Base-by-base conservation (phyloP, 371 early-diverging fungal species). In the Choanephora cucurbitarum region DNA sequence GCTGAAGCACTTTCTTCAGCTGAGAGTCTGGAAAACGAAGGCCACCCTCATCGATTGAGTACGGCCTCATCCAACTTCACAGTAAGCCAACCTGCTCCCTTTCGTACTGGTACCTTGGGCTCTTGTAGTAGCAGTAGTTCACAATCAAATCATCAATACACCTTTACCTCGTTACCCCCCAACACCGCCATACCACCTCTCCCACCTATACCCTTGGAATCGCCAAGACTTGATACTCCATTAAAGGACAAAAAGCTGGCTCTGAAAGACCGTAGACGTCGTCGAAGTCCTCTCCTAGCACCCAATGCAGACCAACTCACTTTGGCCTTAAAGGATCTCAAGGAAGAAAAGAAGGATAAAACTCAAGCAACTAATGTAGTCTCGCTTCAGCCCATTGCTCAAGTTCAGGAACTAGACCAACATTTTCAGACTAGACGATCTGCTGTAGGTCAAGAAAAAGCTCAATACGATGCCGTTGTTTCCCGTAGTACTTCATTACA, bases 401-500 rank as follows among this genome's bases (percentile, higher is more conserved):
- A 32, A 23, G 43, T 49, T 13, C 57, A 46, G 18, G 58, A 59
- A 44, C 8, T 66, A 7, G 64, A 67, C 18, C 28, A 44, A n/a
- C 55, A 53, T 32, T 63, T 58, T 45, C 7, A 28, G 51, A 57
- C 22, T 41, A 53, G 3, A 49, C 49, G 19, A 9, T 41, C 51
- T 9, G 1, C 24, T 45, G 48, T 68, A 33, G 66, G 53, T 14
- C 54, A 55, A 11, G 69, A 68, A 42, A 69, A 72, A 32, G 66
- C 69, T 10, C 60, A 65, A 22, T 72, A 72, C 33, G 72, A 72
- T 11, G 72, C 72, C 3, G 56, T 66, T 11, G 72, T 72, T 18
- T 60, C 72, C 5, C 55, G 69, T 19, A 64, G 68, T 13, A 40
- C 58, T 32, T 55, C 55, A 14, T 37, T 37, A 7, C 60, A 52